These are phyloP conservation scores for Pleodorina starrii DNA, from an alignment of 139 green algal genomes.

Conservation along the genomic window DNA sequence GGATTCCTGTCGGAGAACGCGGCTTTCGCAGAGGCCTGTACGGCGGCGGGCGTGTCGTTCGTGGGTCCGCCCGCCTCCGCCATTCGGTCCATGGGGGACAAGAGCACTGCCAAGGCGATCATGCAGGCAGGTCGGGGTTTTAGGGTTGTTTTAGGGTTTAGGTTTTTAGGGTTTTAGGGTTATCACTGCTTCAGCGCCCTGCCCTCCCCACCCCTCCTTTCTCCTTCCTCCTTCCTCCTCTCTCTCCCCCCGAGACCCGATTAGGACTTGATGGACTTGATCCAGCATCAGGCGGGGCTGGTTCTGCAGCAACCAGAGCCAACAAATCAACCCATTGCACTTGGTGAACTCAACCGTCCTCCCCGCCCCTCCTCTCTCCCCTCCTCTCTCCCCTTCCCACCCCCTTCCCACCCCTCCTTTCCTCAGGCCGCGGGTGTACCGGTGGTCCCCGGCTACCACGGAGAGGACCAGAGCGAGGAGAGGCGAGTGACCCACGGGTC, in stretches of 20 bases:
- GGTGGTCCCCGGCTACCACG: conserved; percentile 92
- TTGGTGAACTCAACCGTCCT: too few species aligned
- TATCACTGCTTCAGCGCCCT: too few species aligned
- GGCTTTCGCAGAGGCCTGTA: conserved; percentile 76
- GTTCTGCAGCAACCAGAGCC: too few species aligned
- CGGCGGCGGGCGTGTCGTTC: conserved; percentile 74
- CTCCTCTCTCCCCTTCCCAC: neutral
- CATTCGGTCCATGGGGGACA: conserved; percentile 82
- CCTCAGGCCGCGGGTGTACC: conserved; percentile 77
- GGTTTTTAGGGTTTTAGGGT: too few species aligned
- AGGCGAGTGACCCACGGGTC: conserved; percentile 34
- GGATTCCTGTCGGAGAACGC: conserved; percentile 90
- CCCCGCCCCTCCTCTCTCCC: neutral
- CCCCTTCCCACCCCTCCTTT: neutral
- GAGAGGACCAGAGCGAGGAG: conserved; percentile 72
- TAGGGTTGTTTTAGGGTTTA: too few species aligned
- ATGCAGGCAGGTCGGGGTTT: conserved; percentile 79
- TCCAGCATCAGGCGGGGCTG: too few species aligned
- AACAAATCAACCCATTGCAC: too few species aligned
- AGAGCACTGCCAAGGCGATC: conserved; percentile 80
- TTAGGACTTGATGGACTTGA: too few species aligned
- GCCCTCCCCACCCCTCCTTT: too few species aligned
- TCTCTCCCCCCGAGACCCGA: too few species aligned
- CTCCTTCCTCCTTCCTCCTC: too few species aligned
- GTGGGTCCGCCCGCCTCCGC: conserved; percentile 80